These are phyloP conservation scores for Mycena pura DNA, from an alignment of 768 basidiomycete genomes.

Conservation along the genomic window DNA sequence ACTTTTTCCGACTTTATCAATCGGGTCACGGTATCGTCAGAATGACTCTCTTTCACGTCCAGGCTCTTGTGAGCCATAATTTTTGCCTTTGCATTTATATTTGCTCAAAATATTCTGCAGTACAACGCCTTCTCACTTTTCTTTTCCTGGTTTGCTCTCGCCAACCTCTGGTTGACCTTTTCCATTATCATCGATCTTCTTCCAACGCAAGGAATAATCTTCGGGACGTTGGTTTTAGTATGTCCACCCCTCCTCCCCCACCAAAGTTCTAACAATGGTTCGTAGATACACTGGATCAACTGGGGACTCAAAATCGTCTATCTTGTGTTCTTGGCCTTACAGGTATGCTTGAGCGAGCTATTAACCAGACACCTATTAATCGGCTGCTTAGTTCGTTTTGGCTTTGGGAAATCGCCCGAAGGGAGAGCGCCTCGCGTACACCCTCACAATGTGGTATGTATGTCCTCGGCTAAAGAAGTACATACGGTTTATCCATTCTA, in stretches of 20 bases:
- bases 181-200: slow-evolving; percentile 91
- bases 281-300: slow-evolving; percentile 89
- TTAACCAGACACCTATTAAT: background rate
- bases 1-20: slow-evolving; percentile 87
- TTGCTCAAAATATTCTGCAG: slow-evolving; percentile 41
- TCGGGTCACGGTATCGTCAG: slow-evolving; percentile 87
- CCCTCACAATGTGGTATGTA: slow-evolving; percentile 69
- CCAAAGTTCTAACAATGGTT: background rate
- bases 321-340: slow-evolving; percentile 80
- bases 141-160: slow-evolving; percentile 93
- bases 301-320: slow-evolving; percentile 84
- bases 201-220: slow-evolving; percentile 61
- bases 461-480: background rate
- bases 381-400: slow-evolving; percentile 59
- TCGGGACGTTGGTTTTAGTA: slow-evolving; percentile 75
- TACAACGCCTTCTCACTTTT: slow-evolving; percentile 87
- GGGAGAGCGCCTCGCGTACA: slow-evolving; percentile 68
- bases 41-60: slow-evolving; percentile 95
- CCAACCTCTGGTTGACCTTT: slow-evolving; percentile 93
- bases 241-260: slow-evolving; percentile 34
- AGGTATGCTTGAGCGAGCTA: slow-evolving; percentile 33
- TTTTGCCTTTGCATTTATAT: background rate
- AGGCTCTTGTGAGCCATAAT: slow-evolving; percentile 77
- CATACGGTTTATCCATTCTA: slow-evolving; percentile 30
- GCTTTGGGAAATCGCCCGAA: slow-evolving; percentile 81